These are phyloP conservation scores for Serendipita vermifera DNA, from an alignment of 768 basidiomycete species.

Conservation along the genomic window DNA sequence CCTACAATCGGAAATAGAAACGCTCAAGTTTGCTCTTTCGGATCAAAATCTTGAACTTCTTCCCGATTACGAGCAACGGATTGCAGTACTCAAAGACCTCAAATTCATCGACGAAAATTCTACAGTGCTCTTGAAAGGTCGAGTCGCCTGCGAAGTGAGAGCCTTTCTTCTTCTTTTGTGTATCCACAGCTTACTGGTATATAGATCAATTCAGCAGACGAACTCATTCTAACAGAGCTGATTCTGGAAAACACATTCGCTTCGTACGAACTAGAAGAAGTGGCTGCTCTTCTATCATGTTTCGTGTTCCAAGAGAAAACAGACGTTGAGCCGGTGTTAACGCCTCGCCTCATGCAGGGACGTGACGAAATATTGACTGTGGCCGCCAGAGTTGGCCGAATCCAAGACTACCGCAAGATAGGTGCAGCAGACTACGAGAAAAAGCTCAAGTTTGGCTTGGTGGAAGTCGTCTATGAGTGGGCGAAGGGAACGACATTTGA, in stretches of 20 bases:
- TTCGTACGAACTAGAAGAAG: slow-evolving; percentile 84
- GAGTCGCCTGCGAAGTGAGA: slow-evolving; percentile 91
- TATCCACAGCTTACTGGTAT: background rate
- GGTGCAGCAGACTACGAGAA: slow-evolving; percentile 64
- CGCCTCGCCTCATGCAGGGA: slow-evolving; percentile 68
- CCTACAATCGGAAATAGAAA: slow-evolving; percentile 58
- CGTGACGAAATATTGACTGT: slow-evolving; percentile 65
- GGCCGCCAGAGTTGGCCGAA: slow-evolving; percentile 58
- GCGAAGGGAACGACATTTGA: slow-evolving; percentile 98
- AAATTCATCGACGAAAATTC: slow-evolving; percentile 93
- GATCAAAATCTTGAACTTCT: slow-evolving; percentile 94
- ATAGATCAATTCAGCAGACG: slow-evolving; percentile 98
- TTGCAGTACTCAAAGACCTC: slow-evolving; percentile 79
- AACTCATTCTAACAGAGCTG: slow-evolving; percentile 89
- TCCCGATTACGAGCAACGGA: slow-evolving; percentile 92
- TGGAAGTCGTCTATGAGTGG: slow-evolving; percentile 99
- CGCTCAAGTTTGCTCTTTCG: slow-evolving; percentile 73
- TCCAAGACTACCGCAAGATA: slow-evolving; percentile 74
- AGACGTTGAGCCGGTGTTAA: slow-evolving; percentile 71
- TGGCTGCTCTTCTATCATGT: slow-evolving; percentile 87
- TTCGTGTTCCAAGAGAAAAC: slow-evolving; percentile 99
- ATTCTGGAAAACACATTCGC: slow-evolving; percentile 93
- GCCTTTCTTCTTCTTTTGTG: background rate
- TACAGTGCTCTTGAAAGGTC: slow-evolving; percentile 88
- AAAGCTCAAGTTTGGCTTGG: slow-evolving; percentile 76